Evolutionary conservation across 2,329 filamentous ascomycete species (phyloP), one percentile per base, ranked within the genome.

Genomic region (Beauveria rudraprayagi): DNA sequence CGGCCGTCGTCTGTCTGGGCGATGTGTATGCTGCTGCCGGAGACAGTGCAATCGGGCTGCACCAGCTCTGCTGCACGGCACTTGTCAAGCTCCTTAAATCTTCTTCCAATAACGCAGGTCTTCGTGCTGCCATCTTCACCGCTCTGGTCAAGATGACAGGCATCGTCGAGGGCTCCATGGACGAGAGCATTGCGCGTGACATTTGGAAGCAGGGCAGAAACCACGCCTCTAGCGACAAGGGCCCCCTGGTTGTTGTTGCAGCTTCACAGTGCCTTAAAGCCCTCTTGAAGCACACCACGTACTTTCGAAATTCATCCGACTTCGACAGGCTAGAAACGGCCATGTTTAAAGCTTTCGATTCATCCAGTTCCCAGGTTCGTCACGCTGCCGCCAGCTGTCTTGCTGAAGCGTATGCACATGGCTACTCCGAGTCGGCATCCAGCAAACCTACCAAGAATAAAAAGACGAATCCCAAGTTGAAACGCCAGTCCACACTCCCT

Each of bases 21-120:
- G 88, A 94, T 70, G 85, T 97, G 40, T 97, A 92, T 74, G 90
- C 88, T 62, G 85, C 89, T n/a, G 93, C 93, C 2, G 94, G 94
- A 59, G 94, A 97, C 73, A 97, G 93, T 73, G 91, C 90, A 54
- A 90, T 96, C 72, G 87, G 88, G 65, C 78, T 96, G 63, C 91
- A 94, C 63, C 86, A 87, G 61, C 76, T 96, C 63, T 85, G 87
- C 17, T 90, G 87, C 67, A 82, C 85, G 11, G 83, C 86, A 5
- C 75, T 96, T 56, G 69, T 96, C 61, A 95, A 92, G 73, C 78
- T 92, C 0, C 76, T 96, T 64, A 97, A 97, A 74, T 78, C 84
- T 11, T 86, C 92, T 0, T 86, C 88, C 62, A 90, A 80, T 67
- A 88, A 97, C 78, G 87, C 91, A 0, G 94, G 92, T 0, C 77